Evolutionary conservation across 768 basidiomycete genomes (phyloP).

Genomic region (Grammothele lineata): DNA sequence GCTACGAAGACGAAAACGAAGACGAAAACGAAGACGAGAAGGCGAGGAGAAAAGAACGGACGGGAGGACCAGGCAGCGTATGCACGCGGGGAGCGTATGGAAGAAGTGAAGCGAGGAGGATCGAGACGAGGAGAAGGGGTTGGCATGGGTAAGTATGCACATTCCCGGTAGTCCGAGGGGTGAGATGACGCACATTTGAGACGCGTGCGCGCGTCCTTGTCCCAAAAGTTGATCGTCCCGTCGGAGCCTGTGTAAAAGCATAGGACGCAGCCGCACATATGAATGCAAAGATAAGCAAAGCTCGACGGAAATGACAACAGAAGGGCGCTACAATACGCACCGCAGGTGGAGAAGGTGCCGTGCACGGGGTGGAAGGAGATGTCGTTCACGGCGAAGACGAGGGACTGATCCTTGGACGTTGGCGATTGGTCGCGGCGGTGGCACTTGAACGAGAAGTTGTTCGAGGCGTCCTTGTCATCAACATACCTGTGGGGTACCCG

Average conservation of each 20-base stretch:
- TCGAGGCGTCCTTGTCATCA: conserved; percentile 75
- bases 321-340: conserved; percentile 23
- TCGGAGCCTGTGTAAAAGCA: conserved; percentile 82
- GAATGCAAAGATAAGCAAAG: not conserved
- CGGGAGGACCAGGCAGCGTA: not conserved
- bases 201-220: conserved; percentile 87
- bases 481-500: conserved; percentile 67
- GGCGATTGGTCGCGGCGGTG: conserved; percentile 35
- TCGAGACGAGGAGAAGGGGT: not conserved
- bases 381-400: conserved; percentile 54
- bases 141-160: too few relatives aligned
- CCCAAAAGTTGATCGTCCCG: conserved; percentile 91
- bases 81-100: not conserved
- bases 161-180: not conserved
- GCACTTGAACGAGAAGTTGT: conserved; percentile 60
- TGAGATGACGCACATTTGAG: conserved; percentile 66
- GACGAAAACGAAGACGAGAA: not conserved
- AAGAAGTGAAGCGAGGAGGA: not conserved
- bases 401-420: conserved; percentile 34
- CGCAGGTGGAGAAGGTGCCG: conserved; percentile 46
- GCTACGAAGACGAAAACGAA: conserved; percentile 39
- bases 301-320: too few relatives aligned
- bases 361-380: conserved; percentile 52
- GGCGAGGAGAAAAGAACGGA: not conserved
- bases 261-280: not conserved